Base-by-base conservation (phyloP, 192 early-diverging fungal species). In the Geosiphon pyriformis region DNA sequence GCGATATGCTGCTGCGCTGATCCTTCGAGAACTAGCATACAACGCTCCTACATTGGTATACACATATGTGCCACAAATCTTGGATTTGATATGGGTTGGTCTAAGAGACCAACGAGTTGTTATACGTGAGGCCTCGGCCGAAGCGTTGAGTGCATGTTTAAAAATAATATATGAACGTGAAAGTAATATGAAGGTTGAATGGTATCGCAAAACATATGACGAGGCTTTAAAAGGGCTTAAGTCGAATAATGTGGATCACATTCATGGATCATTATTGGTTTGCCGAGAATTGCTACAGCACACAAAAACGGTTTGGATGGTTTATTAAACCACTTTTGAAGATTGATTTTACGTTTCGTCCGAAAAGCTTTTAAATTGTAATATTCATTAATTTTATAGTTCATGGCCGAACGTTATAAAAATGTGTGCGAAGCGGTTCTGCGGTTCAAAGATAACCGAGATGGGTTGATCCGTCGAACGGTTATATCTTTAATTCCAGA, bases 261-360 rank as follows among this genome's bases (percentile, higher is more conserved):
- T 88, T n/a, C 95, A 97, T 72, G 94, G 92, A 1, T 85, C 88
- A 32, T 76, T 97, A 22, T 77, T 98, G 49, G 88, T 87, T 0
- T 84, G 87, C 69, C 82, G 88, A 33, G 92, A 91, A 65, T 73
- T 98, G 35, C 74, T 97, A 18, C 74, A 78, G 49, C 90, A 92
- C 67, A 85, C 92, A 47, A 88, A 88, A 56, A 87, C 85, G 83
- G 91, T 92, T 70, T 30, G 71, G 61, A 15, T 12, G n/a, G 7
- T 61, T n/a, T 6, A 58, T 59, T 42, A 42, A 10, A 42, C 15
- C 3, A 0, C 18, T 31, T 27, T 25, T 30, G 8, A 26, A 11
- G n/a, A 29, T 22, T 66, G 17, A n/a, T 17, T 23, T 33, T 15
- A 23, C 23, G 23, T 2, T 54, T 60, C 32, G 10, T 3, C n/a